phyloP scores from a whole-genome alignment of 257 asterid species.

The Primulina tabacum region DNA sequence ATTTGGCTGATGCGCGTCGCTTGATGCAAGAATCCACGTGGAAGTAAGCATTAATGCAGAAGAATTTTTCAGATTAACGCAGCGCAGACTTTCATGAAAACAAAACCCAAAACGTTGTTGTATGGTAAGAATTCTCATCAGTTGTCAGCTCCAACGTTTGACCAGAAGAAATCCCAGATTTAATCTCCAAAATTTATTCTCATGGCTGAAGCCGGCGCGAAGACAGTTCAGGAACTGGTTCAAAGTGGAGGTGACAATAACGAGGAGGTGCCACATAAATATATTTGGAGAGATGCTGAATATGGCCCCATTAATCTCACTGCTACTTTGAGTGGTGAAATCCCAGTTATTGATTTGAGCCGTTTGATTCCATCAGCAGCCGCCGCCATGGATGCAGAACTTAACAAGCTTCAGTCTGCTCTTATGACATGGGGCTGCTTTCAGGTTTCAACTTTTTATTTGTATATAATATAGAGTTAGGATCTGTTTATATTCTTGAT shows the following conservation, averaged over 20 bases:
- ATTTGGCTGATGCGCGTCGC: no score
- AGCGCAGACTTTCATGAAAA: no score
- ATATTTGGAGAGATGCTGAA: conserved; percentile 29
- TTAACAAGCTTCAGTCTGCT: conserved; percentile 48
- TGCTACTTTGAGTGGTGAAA: conserved; percentile 28
- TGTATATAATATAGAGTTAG: background rate
- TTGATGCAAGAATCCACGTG: no score
- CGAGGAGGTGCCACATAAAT: conserved; percentile 44
- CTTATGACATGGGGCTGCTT: conserved; percentile 60
- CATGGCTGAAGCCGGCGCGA: conserved; percentile 27
- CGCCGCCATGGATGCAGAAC: conserved; percentile 30
- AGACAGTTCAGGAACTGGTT: conserved; percentile 46
- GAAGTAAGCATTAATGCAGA: no score
- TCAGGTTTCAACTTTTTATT: conserved; percentile 40
- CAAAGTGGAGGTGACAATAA: conserved; percentile 23
- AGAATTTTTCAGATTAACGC: no score
- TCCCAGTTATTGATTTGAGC: conserved; percentile 44
- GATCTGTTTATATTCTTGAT: background rate
- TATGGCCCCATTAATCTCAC: conserved; percentile 31
- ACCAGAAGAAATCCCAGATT: no score
- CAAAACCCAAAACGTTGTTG: no score
- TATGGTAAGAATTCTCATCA: no score
- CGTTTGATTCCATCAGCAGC: conserved; percentile 27
- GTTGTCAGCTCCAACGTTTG: background rate
- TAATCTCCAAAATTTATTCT: no score